phyloP scores from a whole-genome alignment of 257 asterid species.

The Echium plantagineum region DNA sequence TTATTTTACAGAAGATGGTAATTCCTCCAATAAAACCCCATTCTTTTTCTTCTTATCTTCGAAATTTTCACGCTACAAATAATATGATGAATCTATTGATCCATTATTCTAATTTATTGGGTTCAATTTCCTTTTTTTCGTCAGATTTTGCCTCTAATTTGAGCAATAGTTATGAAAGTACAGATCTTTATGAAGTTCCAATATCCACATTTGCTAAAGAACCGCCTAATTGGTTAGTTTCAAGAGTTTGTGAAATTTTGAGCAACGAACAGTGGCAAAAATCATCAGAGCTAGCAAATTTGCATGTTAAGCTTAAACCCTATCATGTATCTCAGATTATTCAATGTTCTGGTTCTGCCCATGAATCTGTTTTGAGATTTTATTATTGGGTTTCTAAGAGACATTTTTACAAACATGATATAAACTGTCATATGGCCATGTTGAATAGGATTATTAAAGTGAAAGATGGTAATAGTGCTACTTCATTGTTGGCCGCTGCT shows the following conservation, averaged over 20 bases:
- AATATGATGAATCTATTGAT: no score
- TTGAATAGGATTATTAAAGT: conserved; percentile 59
- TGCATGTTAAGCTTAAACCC: conserved; percentile 48
- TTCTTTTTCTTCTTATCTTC: no score
- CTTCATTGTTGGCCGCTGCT: conserved; percentile 14
- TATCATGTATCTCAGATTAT: conserved; percentile 46
- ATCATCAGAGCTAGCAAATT: conserved; percentile 43
- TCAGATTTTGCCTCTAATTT: no score
- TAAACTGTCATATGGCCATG: conserved; percentile 63
- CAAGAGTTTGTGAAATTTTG: conserved; percentile 41
- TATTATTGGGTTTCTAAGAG: conserved; percentile 77
- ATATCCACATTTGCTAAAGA: no score
- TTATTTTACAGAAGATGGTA: no score
- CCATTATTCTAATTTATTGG: no score
- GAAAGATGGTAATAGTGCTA: conserved; percentile 67
- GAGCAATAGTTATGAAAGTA: no score
- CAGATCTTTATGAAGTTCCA: no score
- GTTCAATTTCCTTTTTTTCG: no score
- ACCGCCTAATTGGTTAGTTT: conserved; percentile 20
- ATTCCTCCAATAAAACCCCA: no score
- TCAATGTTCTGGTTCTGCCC: conserved; percentile 20
- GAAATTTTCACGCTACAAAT: background rate
- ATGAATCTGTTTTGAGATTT: conserved; percentile 49
- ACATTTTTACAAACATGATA: conserved; percentile 70
- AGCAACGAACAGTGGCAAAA: conserved; percentile 47